Base-by-base conservation (phyloP, 208 protist genomes). In the Tetramitus jugosus region DNA sequence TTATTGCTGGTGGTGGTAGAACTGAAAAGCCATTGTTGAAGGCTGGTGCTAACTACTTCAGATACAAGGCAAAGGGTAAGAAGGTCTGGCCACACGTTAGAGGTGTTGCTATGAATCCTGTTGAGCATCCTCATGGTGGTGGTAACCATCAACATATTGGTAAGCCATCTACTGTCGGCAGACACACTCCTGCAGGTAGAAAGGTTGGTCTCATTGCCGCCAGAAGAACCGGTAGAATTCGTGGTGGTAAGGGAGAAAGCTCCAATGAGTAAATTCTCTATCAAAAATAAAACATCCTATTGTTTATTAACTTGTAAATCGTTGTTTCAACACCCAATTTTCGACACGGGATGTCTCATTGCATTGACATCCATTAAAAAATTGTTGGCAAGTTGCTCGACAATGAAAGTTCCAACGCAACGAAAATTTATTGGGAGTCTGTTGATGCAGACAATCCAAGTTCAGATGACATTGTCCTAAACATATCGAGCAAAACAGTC, bases 61-160 rank as follows among this genome's bases (percentile, higher is more conserved):
- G 98, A 90, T 98, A 97, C 88, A 94, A 92, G 80, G 96, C 88
- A 61, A 99, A 99, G 91, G 64, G 64, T 49, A 90, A 97, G 78
- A 98, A 99, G 89, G 91, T 86, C 85, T 99, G 98, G 98, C 98
- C 98, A 61, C 86, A 88, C 39, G 95, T 99, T 37, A 87, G 97
- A 88, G 97, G 97, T 98, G 96, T 99, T 42, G 93, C 94, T 72
- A 99, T 98, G 91, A 99, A 99, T 91, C 93, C 94, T 37, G 92
- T 97, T 53, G 95, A 96, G 46, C 98, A 99, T 87, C 98, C 98
- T 45, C 95, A 98, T 86, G 97, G 98, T 94, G 97, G 97, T 97
- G 98, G 98, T 97, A 99, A 99, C 87, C 98, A 99, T 91, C 96
- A 99, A 94, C 98, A 99, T 88, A 96, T 99, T 90, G 98, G 98